Conservation (phyloP, 331 rosid genomes). For the Acacia concinna region DNA sequence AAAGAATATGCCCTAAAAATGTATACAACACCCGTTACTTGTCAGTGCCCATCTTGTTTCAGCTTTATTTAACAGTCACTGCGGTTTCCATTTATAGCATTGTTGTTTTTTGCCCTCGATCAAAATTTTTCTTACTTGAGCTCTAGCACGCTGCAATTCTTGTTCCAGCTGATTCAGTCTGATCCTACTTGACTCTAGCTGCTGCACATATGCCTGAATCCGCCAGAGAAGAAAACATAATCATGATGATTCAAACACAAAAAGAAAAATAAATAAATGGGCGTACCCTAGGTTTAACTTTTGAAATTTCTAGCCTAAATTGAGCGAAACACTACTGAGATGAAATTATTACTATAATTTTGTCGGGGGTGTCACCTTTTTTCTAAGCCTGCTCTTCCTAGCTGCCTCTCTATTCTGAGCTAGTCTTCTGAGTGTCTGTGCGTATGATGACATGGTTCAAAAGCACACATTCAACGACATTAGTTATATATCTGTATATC, state of each 20-base stretch:
- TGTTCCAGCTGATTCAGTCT: slow-evolving; percentile 93
- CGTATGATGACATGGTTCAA: neutral
- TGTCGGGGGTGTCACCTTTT: slow-evolving; percentile 51
- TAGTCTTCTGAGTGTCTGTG: slow-evolving; percentile 90
- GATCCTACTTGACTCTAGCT: slow-evolving; percentile 90
- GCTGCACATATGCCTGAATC: slow-evolving; percentile 94
- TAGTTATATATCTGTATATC: neutral
- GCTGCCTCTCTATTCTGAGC: slow-evolving; percentile 99
- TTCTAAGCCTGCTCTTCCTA: slow-evolving; percentile 96
- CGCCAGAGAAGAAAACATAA: neutral
- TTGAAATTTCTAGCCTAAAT: slow-evolving; percentile 29
- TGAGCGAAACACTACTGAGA: slow-evolving; percentile 15
- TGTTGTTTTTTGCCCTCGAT: neutral
- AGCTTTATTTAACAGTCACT: neutral
- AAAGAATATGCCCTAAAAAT: slow-evolving; percentile 64
- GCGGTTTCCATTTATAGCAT: slow-evolving; percentile 23
- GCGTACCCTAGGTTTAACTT: neutral
- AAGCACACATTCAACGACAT: neutral
- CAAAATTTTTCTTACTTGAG: slow-evolving; percentile 54
- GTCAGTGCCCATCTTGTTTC: neutral
- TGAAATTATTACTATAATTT: neutral
- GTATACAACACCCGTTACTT: neutral
- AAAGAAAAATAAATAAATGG: neutral
- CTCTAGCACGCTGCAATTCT: slow-evolving; percentile 85
- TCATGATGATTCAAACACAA: neutral